These are phyloP conservation scores for Pueraria montana DNA, from an alignment of 306 rosid genomes.

Conservation along the genomic window DNA sequence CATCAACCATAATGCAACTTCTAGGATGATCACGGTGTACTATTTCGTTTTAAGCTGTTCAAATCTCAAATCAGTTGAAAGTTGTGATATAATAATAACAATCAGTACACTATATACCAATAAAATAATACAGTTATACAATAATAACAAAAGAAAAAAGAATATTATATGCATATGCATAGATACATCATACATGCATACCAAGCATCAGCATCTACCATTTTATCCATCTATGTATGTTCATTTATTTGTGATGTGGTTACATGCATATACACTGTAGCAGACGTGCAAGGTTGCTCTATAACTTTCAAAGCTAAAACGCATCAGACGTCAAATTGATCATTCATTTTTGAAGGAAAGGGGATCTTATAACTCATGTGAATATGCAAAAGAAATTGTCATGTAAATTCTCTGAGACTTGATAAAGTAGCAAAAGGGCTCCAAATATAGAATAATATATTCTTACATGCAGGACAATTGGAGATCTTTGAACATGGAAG, in stretches of 20 bases:
- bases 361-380: neutral
- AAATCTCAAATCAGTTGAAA: conserved; percentile 11
- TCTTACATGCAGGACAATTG: conserved; percentile 82
- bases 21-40: conserved; percentile 22
- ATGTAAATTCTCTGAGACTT: neutral
- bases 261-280: neutral
- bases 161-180: neutral
- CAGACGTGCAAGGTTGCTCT: neutral
- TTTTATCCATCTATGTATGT: neutral
- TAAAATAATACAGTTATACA: neutral
- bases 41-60: neutral
- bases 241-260: neutral
- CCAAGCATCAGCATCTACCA: conserved; percentile 1
- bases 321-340: conserved; percentile 29
- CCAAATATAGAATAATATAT: conserved; percentile 14
- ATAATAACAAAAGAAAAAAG: neutral
- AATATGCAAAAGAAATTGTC: conserved; percentile 28
- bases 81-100: conserved; percentile 5
- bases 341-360: neutral
- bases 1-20: conserved; percentile 25
- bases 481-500: conserved; percentile 70
- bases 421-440: conserved; percentile 22
- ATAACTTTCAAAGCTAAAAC: conserved; percentile 21
- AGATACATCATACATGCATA: neutral
- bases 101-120: neutral